phyloP scores from a whole-genome alignment of 345 rosid species.

The Eutrema yunnanense region DNA sequence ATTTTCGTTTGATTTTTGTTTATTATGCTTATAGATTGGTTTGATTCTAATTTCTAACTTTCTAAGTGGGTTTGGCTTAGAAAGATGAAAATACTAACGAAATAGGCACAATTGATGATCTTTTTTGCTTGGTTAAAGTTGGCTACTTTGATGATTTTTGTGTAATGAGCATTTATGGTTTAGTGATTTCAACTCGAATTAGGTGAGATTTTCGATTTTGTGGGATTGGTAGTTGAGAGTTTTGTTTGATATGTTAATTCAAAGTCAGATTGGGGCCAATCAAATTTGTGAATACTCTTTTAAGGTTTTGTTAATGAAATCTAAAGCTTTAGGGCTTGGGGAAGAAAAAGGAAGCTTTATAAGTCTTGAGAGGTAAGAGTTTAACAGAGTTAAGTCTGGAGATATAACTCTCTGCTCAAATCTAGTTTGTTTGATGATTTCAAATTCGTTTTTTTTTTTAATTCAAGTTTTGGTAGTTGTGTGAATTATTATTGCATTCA shows the following conservation, averaged over 20 bases:
- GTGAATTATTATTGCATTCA: not conserved
- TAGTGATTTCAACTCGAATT: not conserved
- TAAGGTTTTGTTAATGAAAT: not conserved
- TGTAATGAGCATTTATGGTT: not conserved
- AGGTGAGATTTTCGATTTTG: not conserved
- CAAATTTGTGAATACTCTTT: not conserved
- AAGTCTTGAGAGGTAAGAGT: not conserved
- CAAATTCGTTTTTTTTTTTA: not conserved
- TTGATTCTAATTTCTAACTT: not conserved
- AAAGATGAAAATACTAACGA: not conserved
- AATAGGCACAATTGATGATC: not conserved
- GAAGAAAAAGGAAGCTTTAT: not conserved
- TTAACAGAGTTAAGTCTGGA: not conserved
- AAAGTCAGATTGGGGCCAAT: not conserved
- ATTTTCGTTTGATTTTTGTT: not conserved
- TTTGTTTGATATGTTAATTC: not conserved
- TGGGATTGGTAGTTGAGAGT: not conserved
- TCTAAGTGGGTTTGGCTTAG: not conserved
- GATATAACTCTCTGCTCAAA: not conserved
- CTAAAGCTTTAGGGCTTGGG: not conserved
- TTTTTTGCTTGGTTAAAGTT: not conserved
- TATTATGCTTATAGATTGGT: not conserved
- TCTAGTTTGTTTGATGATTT: not conserved
- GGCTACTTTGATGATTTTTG: not conserved
- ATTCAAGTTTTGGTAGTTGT: not conserved